Conservation (phyloP, 2,329 filamentous ascomycete genomes). For the Cadophora malorum region DNA sequence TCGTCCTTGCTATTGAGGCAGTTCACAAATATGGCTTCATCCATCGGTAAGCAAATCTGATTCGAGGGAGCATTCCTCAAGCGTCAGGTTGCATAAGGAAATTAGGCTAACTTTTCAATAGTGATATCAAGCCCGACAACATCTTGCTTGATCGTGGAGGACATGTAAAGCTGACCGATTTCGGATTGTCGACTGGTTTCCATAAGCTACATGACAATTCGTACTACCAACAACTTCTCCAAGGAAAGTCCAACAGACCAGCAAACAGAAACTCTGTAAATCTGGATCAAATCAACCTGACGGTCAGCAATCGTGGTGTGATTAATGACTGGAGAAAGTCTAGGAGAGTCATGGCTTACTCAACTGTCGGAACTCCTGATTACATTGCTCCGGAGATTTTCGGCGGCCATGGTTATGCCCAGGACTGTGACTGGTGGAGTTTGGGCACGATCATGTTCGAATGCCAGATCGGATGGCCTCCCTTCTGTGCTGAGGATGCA, state of each 20-base stretch:
- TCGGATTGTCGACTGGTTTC: conserved; percentile 96
- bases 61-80: neutral
- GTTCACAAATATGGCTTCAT: conserved; percentile 98
- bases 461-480: conserved; percentile 97
- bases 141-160: conserved; percentile 94
- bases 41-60: conserved; percentile 73
- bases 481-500: conserved; percentile 97
- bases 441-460: conserved; percentile 99
- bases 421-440: conserved; percentile 99
- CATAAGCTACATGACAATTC: conserved; percentile 98
- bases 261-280: conserved; percentile 92
- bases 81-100: neutral
- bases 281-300: conserved; percentile 97
- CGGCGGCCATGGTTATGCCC: conserved; percentile 93
- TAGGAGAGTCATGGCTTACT: conserved; percentile 94
- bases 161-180: conserved; percentile 98
- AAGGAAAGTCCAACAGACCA: conserved; percentile 73
- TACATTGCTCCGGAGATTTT: conserved; percentile 99
- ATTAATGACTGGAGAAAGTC: conserved; percentile 99
- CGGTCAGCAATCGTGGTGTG: conserved; percentile 94
- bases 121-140: conserved; percentile 99
- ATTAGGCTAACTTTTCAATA: conserved; percentile 47
- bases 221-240: conserved; percentile 96
- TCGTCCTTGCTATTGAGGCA: conserved; percentile 96
- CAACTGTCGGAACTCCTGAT: conserved; percentile 95